These are phyloP conservation scores for Arachis stenosperma DNA, from an alignment of 306 rosid genomes.

Conservation along the genomic window DNA sequence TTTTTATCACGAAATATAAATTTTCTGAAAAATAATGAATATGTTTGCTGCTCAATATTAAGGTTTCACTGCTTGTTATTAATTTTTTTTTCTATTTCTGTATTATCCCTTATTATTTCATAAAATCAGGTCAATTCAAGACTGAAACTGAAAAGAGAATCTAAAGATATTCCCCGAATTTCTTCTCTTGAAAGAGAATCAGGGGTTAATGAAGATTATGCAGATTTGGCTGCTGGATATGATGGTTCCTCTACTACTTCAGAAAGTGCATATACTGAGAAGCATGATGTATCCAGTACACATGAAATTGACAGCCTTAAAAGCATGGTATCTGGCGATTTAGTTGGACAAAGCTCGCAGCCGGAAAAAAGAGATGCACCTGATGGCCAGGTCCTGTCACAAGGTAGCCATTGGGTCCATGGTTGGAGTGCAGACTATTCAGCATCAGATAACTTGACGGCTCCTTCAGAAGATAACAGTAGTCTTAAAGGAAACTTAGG, in stretches of 20 bases:
- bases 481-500: constrained; percentile 71
- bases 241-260: constrained; percentile 94
- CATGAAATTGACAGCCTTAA: constrained; percentile 84
- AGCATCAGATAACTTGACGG: constrained; percentile 58
- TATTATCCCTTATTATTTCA: constrained; percentile 37
- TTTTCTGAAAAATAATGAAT: background rate
- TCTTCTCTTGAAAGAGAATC: constrained; percentile 67
- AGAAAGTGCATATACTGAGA: constrained; percentile 82
- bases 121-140: constrained; percentile 66
- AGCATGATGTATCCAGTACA: constrained; percentile 69
- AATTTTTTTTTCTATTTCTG: constrained; percentile 3
- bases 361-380: constrained; percentile 69
- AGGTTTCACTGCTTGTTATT: constrained; percentile 1
- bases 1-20: constrained; percentile 9
- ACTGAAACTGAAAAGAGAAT: constrained; percentile 67
- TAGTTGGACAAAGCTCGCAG: constrained; percentile 69
- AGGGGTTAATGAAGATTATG: constrained; percentile 70
- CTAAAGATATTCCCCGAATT: constrained; percentile 47
- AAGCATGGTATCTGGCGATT: constrained; percentile 70
- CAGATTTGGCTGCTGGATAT: constrained; percentile 79
- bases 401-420: constrained; percentile 69
- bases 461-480: constrained; percentile 70
- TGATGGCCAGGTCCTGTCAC: constrained; percentile 57
- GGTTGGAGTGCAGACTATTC: constrained; percentile 76
- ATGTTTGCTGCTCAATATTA: constrained; percentile 21